phyloP scores from a whole-genome alignment of 1,284 basidiomycete species.

The Sphaerobolus stellatus region DNA sequence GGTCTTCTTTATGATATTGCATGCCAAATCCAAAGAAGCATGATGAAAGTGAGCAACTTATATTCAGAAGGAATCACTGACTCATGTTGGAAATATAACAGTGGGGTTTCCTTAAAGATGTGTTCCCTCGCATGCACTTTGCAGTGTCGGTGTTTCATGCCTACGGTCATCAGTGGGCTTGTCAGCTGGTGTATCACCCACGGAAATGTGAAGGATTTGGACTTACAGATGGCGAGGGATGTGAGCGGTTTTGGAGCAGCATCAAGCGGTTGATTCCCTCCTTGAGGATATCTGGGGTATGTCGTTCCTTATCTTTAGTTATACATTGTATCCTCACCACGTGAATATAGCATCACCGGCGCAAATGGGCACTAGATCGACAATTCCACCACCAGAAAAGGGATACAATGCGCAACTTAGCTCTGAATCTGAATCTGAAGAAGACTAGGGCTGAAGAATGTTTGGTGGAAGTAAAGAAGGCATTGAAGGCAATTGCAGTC shows the following conservation, averaged over 20 bases:
- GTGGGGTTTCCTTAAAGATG: constrained; percentile 32
- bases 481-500: too few species aligned
- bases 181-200: constrained; percentile 40
- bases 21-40: constrained; percentile 37
- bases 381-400: background rate
- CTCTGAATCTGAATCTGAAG: too few species aligned
- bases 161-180: constrained; percentile 41
- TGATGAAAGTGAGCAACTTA: too few species aligned
- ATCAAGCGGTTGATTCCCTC: constrained; percentile 29
- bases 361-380: background rate
- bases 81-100: too few species aligned
- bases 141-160: constrained; percentile 43
- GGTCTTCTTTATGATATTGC: constrained; percentile 38
- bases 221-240: constrained; percentile 36
- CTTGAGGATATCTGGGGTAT: constrained; percentile 8
- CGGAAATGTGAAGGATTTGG: constrained; percentile 30
- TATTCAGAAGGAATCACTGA: too few species aligned
- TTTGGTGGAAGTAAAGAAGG: background rate
- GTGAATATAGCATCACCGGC: background rate
- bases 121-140: constrained; percentile 27
- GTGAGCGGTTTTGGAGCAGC: constrained; percentile 37
- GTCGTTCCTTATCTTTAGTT: background rate
- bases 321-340: too few species aligned
- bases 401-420: background rate
- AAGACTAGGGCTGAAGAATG: background rate